A percentile compares a stretch with the other conserved stretches of the same genome.
phyloP scores from a whole-genome alignment of 768 basidiomycete genomes.

The Hygrophoropsis aurantiaca region DNA sequence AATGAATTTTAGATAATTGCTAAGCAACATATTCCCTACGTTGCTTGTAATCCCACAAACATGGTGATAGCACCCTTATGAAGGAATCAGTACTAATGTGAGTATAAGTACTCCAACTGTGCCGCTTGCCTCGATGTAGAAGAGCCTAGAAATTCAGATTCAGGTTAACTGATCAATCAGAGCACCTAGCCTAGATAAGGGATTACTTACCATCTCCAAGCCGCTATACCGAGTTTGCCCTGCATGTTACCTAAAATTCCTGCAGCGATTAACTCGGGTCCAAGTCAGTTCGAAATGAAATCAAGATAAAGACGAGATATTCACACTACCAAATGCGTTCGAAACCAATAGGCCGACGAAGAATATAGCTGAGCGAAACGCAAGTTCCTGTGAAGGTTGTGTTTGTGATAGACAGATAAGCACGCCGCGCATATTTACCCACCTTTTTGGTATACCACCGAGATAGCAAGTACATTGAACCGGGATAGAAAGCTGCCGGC shows the following conservation, averaged over 20 bases:
- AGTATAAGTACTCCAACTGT: too few relatives aligned
- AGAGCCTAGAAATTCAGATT: slow-evolving; percentile 45
- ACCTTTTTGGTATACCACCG: slow-evolving; percentile 53
- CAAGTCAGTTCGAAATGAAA: background rate
- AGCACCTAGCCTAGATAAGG: too few relatives aligned
- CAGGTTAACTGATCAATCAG: background rate
- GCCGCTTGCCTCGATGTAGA: slow-evolving; percentile 59
- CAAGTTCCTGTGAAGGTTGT: slow-evolving; percentile 54
- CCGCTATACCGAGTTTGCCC: slow-evolving; percentile 61
- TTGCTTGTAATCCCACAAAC: slow-evolving; percentile 50
- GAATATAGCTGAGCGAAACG: slow-evolving; percentile 60
- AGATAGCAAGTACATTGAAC: slow-evolving; percentile 47
- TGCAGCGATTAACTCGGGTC: slow-evolving; percentile 62
- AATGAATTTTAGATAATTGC: background rate
- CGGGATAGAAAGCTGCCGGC: slow-evolving; percentile 68
- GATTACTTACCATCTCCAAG: slow-evolving; percentile 64
- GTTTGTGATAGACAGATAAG: background rate
- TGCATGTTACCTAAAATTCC: slow-evolving; percentile 72
- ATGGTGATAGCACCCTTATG: slow-evolving; percentile 63
- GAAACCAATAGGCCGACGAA: slow-evolving; percentile 61
- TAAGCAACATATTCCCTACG: slow-evolving; percentile 32
- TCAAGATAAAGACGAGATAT: slow-evolving; percentile 13
- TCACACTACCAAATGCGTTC: slow-evolving; percentile 65
- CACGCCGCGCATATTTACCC: background rate
- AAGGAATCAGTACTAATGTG: background rate